Base-by-base conservation (phyloP, 495 filamentous ascomycete species). In the Tuber calosporum region DNA sequence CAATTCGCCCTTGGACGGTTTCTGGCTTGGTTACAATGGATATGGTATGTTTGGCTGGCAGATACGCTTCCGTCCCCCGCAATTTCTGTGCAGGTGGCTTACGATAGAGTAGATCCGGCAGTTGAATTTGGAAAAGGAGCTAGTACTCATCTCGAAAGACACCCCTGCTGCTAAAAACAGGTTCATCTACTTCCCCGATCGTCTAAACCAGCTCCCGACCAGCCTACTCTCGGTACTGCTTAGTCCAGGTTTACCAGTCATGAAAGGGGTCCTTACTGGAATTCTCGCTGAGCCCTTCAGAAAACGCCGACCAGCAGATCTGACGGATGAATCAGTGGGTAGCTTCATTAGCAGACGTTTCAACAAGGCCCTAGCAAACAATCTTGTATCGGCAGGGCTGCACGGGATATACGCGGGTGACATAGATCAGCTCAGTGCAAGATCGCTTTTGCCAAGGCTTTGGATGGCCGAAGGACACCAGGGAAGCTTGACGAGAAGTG, bases 361-460 rank as follows among this genome's bases (percentile, higher is more conserved):
- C 41, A 85, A 87, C 42, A 82, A 84, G 15, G 78, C 79, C 17
- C 53, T 92, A 8, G 90, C 90, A 40, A 84, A 97, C 53, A 96
- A 96, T 76, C 37, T 97, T 2, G 81, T 90, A 3, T 96, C 92
- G 4, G 91, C 89, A 39, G 82, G 93, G n/a, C 81, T 91, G 37
- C 95, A 97, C 83, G 96, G 96, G 17, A 92, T 98, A 26, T 96
- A 94, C 79, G 96, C 93, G n/a, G 96, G 96, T 66, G 91, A 97
- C 84, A 88, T 96, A 53, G 87, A 90, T 79, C 86, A 90, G 80
- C 84, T 97, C 70, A 97, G 93, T 80, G 87, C 86, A 58, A 87
- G 87, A 75, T 88, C 88, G 4, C 75, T 93, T 7, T 77, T 92
- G 45, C 86, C 89, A 2, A 34, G 58, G 8, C 36, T 84, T 2